phyloP scores from a whole-genome alignment of 139 green algal genomes.

The Zygnema cylindricum region DNA sequence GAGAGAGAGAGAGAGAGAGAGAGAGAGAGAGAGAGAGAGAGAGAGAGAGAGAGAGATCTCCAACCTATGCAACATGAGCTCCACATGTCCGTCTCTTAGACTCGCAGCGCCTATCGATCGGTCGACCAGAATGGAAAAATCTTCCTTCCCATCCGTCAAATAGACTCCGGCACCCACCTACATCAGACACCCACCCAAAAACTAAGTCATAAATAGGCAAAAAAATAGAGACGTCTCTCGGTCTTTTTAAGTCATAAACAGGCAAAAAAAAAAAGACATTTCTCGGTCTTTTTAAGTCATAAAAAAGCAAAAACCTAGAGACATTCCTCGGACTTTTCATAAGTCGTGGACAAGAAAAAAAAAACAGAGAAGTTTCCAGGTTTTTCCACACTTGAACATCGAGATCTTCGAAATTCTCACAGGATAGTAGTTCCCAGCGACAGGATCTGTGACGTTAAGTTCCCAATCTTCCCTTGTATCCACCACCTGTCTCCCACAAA shows the following conservation, averaged over 20 bases:
- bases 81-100: conserved; percentile 49
- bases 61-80: conserved; percentile 65
- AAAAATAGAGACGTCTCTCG: conserved; percentile 9
- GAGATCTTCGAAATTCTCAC: conserved; percentile 22
- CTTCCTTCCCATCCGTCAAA: conserved; percentile 9
- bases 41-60: too few relatives aligned
- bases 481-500: conserved; percentile 37
- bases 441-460: conserved; percentile 57
- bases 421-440: conserved; percentile 67
- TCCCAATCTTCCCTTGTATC: conserved; percentile 57
- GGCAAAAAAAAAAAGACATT: too few relatives aligned
- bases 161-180: conserved; percentile 56
- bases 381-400: too few relatives aligned
- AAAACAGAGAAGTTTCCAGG: too few relatives aligned
- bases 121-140: conserved; percentile 58
- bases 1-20: neutral
- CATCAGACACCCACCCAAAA: too few relatives aligned
- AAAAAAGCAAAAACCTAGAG: neutral
- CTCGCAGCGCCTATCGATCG: conserved; percentile 45
- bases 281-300: too few relatives aligned
- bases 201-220: too few relatives aligned
- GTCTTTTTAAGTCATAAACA: too few relatives aligned
- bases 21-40: neutral
- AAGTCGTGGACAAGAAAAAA: too few relatives aligned
- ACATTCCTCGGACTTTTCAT: too few relatives aligned